These are phyloP conservation scores for Spergularia bocconei DNA, from an alignment of 148 eudicot species.

Conservation along the genomic window DNA sequence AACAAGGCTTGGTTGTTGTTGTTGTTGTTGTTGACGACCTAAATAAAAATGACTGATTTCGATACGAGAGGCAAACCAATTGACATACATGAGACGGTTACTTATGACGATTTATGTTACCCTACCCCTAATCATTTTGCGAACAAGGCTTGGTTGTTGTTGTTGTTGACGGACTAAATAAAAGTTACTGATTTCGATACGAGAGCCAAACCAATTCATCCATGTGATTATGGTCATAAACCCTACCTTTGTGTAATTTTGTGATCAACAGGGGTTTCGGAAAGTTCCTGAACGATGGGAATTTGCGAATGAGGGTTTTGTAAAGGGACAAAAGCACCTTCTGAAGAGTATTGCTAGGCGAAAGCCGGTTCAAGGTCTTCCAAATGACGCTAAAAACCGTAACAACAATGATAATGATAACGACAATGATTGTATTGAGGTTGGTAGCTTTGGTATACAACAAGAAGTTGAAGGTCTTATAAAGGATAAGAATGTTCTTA, in stretches of 20 bases:
- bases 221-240: too few relatives aligned
- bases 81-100: too few relatives aligned
- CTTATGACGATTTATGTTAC: too few relatives aligned
- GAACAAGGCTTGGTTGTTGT: too few relatives aligned
- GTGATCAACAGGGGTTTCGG: conserved; percentile 60
- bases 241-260: background rate
- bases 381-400: conserved; percentile 23
- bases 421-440: conserved; percentile 50
- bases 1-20: too few relatives aligned
- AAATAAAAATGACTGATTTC: too few relatives aligned
- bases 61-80: too few relatives aligned
- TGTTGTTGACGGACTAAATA: too few relatives aligned
- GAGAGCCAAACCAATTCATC: too few relatives aligned
- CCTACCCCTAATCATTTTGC: too few relatives aligned
- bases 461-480: conserved; percentile 70
- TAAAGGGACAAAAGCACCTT: conserved; percentile 70
- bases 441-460: conserved; percentile 63
- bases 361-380: conserved; percentile 45
- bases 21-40: too few relatives aligned
- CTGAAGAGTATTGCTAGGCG: conserved; percentile 67
- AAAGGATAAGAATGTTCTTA: conserved; percentile 73
- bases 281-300: conserved; percentile 77
- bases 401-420: conserved; percentile 38
- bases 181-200: too few relatives aligned
- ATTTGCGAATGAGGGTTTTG: conserved; percentile 71